These are phyloP conservation scores for Vinca major DNA, from an alignment of 305 asterid genomes.

Conservation along the genomic window DNA sequence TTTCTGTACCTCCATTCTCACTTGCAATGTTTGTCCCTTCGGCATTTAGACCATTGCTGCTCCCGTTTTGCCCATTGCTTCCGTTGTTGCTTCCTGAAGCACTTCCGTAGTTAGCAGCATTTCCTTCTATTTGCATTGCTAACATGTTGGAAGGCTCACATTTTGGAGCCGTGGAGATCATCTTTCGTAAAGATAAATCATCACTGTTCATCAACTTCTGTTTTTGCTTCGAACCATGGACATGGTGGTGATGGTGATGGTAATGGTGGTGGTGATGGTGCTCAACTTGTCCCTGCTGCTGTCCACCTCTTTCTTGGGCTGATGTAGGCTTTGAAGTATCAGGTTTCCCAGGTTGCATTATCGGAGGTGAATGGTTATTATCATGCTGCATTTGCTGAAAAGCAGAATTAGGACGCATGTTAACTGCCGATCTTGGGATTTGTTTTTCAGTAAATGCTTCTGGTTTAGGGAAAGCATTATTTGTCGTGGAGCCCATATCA, in stretches of 20 bases:
- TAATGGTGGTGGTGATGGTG: slow-evolving; percentile 43
- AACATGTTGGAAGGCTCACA: slow-evolving; percentile 18
- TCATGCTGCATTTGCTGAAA: slow-evolving; percentile 31
- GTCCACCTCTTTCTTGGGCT: slow-evolving; percentile 20
- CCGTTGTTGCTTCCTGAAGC: slow-evolving; percentile 40
- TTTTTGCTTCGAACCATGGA: slow-evolving; percentile 26
- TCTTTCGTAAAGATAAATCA: slow-evolving; percentile 19
- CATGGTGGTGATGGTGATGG: slow-evolving; percentile 43
- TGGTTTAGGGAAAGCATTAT: slow-evolving; percentile 26
- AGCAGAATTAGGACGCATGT: slow-evolving; percentile 21
- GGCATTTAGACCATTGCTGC: slow-evolving; percentile 29
- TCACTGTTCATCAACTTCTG: slow-evolving; percentile 22
- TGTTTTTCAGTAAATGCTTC: slow-evolving; percentile 22
- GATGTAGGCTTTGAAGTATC: slow-evolving; percentile 21
- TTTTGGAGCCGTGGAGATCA: slow-evolving; percentile 17
- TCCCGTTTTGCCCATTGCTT: slow-evolving; percentile 28
- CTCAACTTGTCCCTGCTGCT: slow-evolving; percentile 36
- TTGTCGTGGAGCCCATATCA: slow-evolving; percentile 50
- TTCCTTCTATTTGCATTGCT: slow-evolving; percentile 22
- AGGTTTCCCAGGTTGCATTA: slow-evolving; percentile 18
- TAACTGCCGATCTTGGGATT: slow-evolving; percentile 17
- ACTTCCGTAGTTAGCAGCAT: slow-evolving; percentile 33
- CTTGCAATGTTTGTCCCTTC: slow-evolving; percentile 29
- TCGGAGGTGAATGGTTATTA: slow-evolving; percentile 22
- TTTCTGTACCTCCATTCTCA: slow-evolving; percentile 28